These are phyloP conservation scores for Pseudogymnoascus sp. DNA, from an alignment of 2,329 filamentous ascomycete species.

Conservation along the genomic window DNA sequence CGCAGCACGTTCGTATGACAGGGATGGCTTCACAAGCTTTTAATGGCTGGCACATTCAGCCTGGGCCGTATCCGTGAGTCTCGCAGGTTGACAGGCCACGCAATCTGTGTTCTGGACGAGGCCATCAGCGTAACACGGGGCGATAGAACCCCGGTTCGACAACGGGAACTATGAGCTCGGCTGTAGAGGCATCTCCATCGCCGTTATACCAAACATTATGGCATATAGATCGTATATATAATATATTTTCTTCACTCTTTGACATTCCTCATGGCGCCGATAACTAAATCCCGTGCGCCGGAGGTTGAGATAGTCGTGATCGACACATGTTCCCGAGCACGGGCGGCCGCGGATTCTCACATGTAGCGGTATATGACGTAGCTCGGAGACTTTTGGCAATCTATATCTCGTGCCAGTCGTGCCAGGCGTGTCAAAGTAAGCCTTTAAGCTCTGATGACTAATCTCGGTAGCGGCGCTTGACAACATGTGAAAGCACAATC, in stretches of 20 bases:
- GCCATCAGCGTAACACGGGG: not conserved
- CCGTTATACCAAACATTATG: not conserved
- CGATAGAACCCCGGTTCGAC: not conserved
- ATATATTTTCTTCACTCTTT: too few species aligned
- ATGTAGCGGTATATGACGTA: slow-evolving; percentile 6
- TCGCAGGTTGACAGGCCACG: not conserved
- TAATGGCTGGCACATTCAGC: not conserved
- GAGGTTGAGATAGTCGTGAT: not conserved
- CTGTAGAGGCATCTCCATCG: not conserved
- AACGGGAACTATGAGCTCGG: too few species aligned
- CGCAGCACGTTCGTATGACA: not conserved
- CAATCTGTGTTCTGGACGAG: not conserved
- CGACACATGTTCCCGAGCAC: not conserved
- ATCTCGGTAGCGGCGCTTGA: not conserved
- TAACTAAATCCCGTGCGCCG: not conserved
- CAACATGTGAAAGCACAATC: not conserved
- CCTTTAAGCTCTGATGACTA: slow-evolving; percentile 3
- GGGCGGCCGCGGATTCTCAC: not conserved
- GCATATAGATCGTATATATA: too few species aligned
- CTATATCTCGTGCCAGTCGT: not conserved
- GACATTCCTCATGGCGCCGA: not conserved
- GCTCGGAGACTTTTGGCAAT: not conserved
- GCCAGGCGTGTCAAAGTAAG: not conserved
- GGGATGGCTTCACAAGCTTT: not conserved
- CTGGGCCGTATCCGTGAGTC: not conserved